Percentiles rank a stretch among this genome's conserved stretches.
These are phyloP conservation scores for Aegilops speltoides DNA, from an alignment of 176 grass and related monocot genomes.

Conservation along the genomic window DNA sequence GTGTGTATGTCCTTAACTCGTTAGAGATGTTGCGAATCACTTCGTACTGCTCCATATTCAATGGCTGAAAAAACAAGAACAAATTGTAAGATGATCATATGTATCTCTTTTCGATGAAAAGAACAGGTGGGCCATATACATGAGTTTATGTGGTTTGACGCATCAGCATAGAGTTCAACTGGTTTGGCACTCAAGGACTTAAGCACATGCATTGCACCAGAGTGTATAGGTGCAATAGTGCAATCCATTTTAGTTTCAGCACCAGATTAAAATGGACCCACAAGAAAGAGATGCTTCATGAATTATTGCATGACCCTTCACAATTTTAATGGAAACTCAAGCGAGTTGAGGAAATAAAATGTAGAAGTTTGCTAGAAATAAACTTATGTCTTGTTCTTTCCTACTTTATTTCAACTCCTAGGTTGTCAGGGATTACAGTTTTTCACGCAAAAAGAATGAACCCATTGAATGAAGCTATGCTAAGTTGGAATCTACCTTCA, in stretches of 20 bases:
- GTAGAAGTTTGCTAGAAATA: not conserved
- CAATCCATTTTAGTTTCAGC: not conserved
- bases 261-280: not conserved
- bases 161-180: slow-evolving; percentile 4
- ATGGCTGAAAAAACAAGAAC: slow-evolving; percentile 67
- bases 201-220: not conserved
- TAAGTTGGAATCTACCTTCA: not conserved
- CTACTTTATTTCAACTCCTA: not conserved
- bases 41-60: slow-evolving; percentile 89
- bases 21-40: slow-evolving; percentile 81
- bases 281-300: not conserved
- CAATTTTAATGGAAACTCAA: not conserved
- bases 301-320: slow-evolving; percentile 1
- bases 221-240: not conserved
- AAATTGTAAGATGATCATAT: slow-evolving; percentile 32
- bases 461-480: not conserved
- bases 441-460: not conserved
- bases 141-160: not conserved
- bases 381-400: not conserved
- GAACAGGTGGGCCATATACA: not conserved
- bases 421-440: not conserved
- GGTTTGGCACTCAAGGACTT: not conserved
- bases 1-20: slow-evolving; percentile 80
- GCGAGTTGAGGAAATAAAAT: not conserved
- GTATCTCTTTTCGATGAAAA: not conserved